A percentile compares a stretch with the other conserved stretches of the same genome.
Evolutionary conservation across 192 early-diverging fungal species (phyloP).

Genomic region (Linnemannia exigua): DNA sequence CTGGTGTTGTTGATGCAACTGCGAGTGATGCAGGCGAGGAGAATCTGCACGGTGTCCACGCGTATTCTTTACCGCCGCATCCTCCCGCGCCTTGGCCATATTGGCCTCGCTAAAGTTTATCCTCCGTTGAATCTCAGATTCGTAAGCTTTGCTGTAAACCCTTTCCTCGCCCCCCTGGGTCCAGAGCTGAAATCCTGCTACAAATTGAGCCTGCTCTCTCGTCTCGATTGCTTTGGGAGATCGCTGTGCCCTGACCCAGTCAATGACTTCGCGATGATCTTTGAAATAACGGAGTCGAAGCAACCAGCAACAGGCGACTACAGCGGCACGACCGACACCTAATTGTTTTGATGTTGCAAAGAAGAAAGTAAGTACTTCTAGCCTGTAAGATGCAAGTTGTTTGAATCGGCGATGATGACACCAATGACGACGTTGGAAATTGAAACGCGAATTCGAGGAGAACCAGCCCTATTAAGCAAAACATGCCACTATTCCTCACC

Average conservation of each 20-base stretch:
- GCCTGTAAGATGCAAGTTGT: background rate
- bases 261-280: slow-evolving; percentile 67
- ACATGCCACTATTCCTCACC: slow-evolving; percentile 42
- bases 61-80: slow-evolving; percentile 21
- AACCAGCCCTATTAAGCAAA: background rate
- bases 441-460: background rate
- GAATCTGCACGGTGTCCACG: slow-evolving; percentile 18
- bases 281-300: slow-evolving; percentile 66
- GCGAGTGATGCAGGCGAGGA: background rate
- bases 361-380: background rate
- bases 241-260: slow-evolving; percentile 68
- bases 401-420: slow-evolving; percentile 6
- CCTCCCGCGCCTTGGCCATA: slow-evolving; percentile 31
- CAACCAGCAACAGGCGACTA: slow-evolving; percentile 85
- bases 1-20: background rate
- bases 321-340: slow-evolving; percentile 82
- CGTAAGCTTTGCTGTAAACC: slow-evolving; percentile 8
- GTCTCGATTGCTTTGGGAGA: slow-evolving; percentile 83
- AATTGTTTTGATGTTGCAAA: background rate
- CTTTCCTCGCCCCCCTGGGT: slow-evolving; percentile 13
- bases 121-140: slow-evolving; percentile 35
- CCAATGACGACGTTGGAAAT: background rate
- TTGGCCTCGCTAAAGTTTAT: slow-evolving; percentile 40
- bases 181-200: slow-evolving; percentile 43
- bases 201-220: slow-evolving; percentile 66